Evolutionary conservation across 2,329 filamentous ascomycete species (phyloP).

Genomic region (Talaromyces sp.): DNA sequence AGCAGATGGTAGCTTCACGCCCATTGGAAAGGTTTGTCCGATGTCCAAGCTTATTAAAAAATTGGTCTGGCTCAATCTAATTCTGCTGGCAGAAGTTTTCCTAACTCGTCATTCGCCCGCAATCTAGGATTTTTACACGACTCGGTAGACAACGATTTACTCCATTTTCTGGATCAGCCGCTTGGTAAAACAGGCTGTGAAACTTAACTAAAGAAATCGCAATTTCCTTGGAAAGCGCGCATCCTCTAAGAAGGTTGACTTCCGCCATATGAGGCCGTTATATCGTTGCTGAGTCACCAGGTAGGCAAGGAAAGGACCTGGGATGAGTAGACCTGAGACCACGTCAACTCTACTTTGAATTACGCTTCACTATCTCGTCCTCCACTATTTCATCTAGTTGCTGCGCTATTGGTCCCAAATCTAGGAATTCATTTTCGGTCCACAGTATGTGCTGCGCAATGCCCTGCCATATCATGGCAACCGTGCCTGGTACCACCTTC

Average conservation of each 20-base stretch:
- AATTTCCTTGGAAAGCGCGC: neutral
- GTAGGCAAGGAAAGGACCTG: neutral
- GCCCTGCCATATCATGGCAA: slow-evolving; percentile 25
- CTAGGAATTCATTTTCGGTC: slow-evolving; percentile 20
- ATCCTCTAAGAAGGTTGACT: neutral
- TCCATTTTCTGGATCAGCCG: neutral
- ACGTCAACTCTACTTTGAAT: neutral
- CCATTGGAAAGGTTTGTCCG: neutral
- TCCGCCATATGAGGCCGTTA: neutral
- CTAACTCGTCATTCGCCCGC: neutral
- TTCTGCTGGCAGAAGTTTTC: neutral
- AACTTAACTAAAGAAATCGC: neutral
- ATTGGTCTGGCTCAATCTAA: neutral
- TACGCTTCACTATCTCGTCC: neutral
- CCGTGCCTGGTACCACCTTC: slow-evolving; percentile 24
- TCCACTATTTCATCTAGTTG: slow-evolving; percentile 20
- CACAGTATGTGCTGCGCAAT: slow-evolving; percentile 28
- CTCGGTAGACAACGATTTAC: neutral
- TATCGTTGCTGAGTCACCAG: neutral
- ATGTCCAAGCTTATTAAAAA: neutral
- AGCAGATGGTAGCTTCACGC: neutral
- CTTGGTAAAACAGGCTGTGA: neutral
- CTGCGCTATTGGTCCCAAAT: slow-evolving; percentile 14
- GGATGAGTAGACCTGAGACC: neutral
- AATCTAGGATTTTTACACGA: slow-evolving; percentile 9